Evolutionary conservation across 2,329 filamentous ascomycete species (phyloP).

Genomic region (Sporothrix humicola): DNA sequence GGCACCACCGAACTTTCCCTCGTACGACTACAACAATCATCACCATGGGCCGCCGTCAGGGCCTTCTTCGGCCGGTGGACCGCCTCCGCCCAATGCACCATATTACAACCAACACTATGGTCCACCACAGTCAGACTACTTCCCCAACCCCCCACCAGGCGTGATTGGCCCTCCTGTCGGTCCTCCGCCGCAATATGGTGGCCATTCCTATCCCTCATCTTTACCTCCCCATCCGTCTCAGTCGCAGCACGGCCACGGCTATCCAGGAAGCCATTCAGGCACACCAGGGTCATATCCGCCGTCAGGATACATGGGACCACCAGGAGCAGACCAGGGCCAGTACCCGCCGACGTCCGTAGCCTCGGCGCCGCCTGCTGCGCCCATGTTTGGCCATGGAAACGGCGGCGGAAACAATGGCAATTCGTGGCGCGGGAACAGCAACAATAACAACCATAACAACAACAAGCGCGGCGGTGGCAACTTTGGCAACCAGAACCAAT

Average conservation of each 20-base stretch:
- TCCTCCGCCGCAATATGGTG: slow-evolving; percentile 31
- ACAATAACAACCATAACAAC: not conserved
- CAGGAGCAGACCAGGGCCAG: slow-evolving; percentile 21
- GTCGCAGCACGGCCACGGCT: not conserved
- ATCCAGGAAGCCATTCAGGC: not conserved
- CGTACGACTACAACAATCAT: slow-evolving; percentile 33
- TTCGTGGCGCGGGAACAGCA: not conserved
- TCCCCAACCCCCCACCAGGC: slow-evolving; percentile 35
- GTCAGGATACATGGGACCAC: not conserved
- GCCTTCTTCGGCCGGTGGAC: not conserved
- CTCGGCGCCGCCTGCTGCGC: not conserved
- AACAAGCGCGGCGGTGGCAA: slow-evolving; percentile 23
- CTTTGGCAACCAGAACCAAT: not conserved
- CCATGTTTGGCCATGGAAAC: slow-evolving; percentile 17
- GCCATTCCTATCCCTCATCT: slow-evolving; percentile 36
- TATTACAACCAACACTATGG: slow-evolving; percentile 36
- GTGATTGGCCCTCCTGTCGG: slow-evolving; percentile 38
- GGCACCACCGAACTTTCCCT: slow-evolving; percentile 36
- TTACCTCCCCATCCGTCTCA: slow-evolving; percentile 8
- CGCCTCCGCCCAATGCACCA: slow-evolving; percentile 12
- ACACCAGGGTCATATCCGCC: not conserved
- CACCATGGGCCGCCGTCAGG: slow-evolving; percentile 22
- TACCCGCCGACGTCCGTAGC: slow-evolving; percentile 2
- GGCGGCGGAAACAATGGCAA: not conserved
- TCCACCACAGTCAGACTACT: slow-evolving; percentile 33